Evolutionary conservation across 1,139 yeast species (phyloP), one percentile per base, ranked within the genome.

Genomic region (Kodamaea suecica): DNA sequence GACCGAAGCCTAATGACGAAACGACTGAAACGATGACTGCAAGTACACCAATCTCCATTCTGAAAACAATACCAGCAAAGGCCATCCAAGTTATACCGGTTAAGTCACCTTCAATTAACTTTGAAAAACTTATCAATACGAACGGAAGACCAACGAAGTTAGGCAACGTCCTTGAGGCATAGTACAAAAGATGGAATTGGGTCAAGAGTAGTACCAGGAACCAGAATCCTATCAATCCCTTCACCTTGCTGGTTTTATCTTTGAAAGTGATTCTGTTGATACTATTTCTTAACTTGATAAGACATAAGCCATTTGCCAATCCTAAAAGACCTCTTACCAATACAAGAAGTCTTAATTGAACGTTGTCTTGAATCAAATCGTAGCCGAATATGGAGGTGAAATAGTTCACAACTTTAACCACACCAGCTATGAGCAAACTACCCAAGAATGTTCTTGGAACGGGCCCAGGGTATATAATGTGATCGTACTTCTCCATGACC

Each of bases 391-490:
- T 21, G 1, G 48, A 12, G 21, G 43, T 29, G 11, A 47, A 31
- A 3, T 42, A 39, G 23, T 72, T 71, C 33, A 70, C 55, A 1
- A 41, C 45, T 63, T 57, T 40, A 13, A 57, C 50, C 1, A 76
- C 35, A 0, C 55, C 51, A 0, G 86, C 69, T 7, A 87, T 46
- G 1, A 75, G 41, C 37, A 82, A 47, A n/a, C 95, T 73, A 2
- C 95, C 95, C 5, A 86, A 53, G 48, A 88, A 90, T 0, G 95
- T 76, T 36, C 97, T 68, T 15, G 95, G 96, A 4, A 90, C 96
- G 2, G 70, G 92, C 1, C 97, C 97, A 0, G 97, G 95, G 54
- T 86, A 90, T 35, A 67, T 58, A 7, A 69, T 45, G 55, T 90
- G 97, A 53, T 92, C 97, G 53, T 75, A 92, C 39, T 64, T 48